Evolutionary conservation across 257 asterid genomes (phyloP).

Genomic region (Leptodermis oblonga): DNA sequence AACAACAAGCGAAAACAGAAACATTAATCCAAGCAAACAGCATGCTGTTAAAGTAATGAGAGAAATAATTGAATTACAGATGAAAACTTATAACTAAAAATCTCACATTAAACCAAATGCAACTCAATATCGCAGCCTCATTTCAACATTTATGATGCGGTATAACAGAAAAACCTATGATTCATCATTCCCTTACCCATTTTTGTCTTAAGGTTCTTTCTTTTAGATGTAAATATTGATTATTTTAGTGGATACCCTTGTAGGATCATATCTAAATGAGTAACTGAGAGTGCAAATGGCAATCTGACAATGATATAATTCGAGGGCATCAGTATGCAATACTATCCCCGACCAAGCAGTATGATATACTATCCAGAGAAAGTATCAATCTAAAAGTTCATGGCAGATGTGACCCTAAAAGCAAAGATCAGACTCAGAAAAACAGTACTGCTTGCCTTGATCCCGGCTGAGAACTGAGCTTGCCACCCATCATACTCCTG

Average conservation of each 20-base stretch:
- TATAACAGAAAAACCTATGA: not conserved
- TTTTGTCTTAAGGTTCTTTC: not conserved
- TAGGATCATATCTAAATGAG: not conserved
- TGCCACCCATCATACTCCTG: conserved; percentile 73
- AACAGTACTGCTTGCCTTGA: conserved; percentile 50
- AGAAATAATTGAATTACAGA: not conserved
- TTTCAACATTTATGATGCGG: not conserved
- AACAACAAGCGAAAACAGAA: conserved; percentile 17
- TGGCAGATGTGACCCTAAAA: not conserved
- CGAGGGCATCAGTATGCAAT: not conserved
- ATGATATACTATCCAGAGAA: too few species aligned
- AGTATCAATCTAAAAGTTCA: too few species aligned
- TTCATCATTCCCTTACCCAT: not conserved
- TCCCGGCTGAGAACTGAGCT: conserved; percentile 82
- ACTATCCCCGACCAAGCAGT: too few species aligned
- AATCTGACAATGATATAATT: not conserved
- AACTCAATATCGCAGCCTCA: not conserved
- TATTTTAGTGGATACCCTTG: not conserved
- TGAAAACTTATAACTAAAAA: not conserved
- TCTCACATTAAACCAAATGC: not conserved
- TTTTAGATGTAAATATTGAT: not conserved
- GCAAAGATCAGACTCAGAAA: conserved; percentile 8
- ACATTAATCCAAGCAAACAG: not conserved
- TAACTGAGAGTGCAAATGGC: not conserved
- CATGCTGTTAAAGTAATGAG: not conserved